Conservation (phyloP, 768 basidiomycete species). For the Leccinum uliginosum region DNA sequence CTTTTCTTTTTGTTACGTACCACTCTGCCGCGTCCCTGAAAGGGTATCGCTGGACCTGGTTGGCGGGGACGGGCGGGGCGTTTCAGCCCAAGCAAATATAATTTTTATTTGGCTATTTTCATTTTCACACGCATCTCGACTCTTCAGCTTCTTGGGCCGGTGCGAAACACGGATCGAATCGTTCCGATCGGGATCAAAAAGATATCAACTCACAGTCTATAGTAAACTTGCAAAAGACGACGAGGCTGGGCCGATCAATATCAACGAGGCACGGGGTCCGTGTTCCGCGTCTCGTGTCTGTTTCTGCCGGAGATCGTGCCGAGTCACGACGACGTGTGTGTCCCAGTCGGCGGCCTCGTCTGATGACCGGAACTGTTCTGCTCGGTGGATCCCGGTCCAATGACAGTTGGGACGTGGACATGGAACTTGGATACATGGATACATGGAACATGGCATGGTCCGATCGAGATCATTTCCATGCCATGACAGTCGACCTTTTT, state of each 20-base stretch:
- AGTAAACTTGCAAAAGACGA: neutral
- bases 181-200: neutral
- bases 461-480: neutral
- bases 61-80: neutral
- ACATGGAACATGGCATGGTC: neutral
- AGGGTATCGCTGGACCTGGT: neutral
- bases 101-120: neutral
- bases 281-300: neutral
- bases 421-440: neutral
- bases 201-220: neutral
- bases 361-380: neutral
- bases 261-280: neutral
- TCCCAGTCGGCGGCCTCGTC: neutral
- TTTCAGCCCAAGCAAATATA: neutral
- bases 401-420: neutral
- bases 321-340: neutral
- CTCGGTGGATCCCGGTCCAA: neutral
- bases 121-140: neutral
- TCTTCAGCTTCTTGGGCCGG: neutral
- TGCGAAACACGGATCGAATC: neutral
- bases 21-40: neutral
- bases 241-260: neutral
- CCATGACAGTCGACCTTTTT: neutral
- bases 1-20: neutral
- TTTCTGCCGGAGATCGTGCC: neutral